Percentiles rank a stretch among this genome's conserved stretches.
Conservation (phyloP, 257 asterid species). For the Nicotiana obtusifolia region DNA sequence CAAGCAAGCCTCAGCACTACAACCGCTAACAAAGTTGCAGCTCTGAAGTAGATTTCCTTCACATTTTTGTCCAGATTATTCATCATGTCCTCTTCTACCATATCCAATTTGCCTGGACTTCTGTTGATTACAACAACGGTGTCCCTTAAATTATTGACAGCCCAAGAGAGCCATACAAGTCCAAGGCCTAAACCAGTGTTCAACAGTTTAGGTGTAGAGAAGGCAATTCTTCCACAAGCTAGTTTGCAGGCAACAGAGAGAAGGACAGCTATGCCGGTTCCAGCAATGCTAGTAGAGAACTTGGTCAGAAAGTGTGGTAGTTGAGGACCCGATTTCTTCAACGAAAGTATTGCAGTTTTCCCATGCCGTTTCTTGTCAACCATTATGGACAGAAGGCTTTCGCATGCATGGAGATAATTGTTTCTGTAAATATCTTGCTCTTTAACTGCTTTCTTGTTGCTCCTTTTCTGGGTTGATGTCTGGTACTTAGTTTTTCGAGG, state of each 20-base stretch:
- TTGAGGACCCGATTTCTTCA: constrained; percentile 73
- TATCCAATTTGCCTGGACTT: constrained; percentile 29
- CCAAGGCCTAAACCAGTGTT: constrained; percentile 78
- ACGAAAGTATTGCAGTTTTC: constrained; percentile 40
- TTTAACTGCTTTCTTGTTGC: constrained; percentile 26
- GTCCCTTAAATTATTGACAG: constrained; percentile 67
- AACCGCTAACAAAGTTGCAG: constrained; percentile 50
- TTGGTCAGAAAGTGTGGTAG: constrained; percentile 64
- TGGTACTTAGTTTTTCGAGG: constrained; percentile 39
- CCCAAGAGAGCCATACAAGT: constrained; percentile 86
- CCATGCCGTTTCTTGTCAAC: constrained; percentile 49
- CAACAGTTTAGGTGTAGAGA: constrained; percentile 48
- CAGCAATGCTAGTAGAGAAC: constrained; percentile 79
- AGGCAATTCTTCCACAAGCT: constrained; percentile 45
- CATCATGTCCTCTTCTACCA: constrained; percentile 57
- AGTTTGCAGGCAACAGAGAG: constrained; percentile 59
- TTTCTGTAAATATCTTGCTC: constrained; percentile 44
- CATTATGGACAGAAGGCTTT: constrained; percentile 75
- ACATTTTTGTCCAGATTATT: constrained; percentile 47
- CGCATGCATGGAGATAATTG: constrained; percentile 71
- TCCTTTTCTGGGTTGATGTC: constrained; percentile 44
- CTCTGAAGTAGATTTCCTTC: constrained; percentile 63
- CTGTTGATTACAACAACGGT: constrained; percentile 53
- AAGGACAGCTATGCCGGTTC: constrained; percentile 80
- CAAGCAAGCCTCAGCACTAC: constrained; percentile 58